These are phyloP conservation scores for Claviceps sp. DNA, from an alignment of 2,329 filamentous ascomycete genomes.

Conservation along the genomic window DNA sequence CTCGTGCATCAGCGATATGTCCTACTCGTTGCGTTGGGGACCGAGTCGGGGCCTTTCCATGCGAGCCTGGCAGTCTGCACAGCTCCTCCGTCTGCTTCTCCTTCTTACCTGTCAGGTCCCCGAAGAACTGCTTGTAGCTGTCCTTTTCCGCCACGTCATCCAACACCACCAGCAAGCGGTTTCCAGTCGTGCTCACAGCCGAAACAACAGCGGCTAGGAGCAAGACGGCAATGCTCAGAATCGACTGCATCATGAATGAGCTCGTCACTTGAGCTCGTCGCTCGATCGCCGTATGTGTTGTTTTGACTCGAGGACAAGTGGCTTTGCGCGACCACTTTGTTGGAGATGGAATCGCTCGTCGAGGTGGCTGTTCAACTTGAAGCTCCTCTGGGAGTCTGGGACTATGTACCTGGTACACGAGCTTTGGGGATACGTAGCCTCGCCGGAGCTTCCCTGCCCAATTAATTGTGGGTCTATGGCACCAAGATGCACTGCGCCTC, in stretches of 20 bases:
- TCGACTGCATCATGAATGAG: conserved; percentile 50
- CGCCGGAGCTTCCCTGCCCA: conserved; percentile 7
- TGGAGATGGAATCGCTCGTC: neutral
- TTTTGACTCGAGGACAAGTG: neutral
- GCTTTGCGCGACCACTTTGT: neutral
- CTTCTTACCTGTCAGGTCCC: conserved; percentile 52
- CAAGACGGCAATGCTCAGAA: conserved; percentile 56
- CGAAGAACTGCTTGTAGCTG: conserved; percentile 70
- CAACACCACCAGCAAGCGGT: conserved; percentile 70
- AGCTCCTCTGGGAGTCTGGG: neutral
- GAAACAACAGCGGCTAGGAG: conserved; percentile 52
- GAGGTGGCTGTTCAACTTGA: conserved; percentile 7
- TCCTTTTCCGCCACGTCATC: conserved; percentile 72
- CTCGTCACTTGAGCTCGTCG: neutral
- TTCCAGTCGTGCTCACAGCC: conserved; percentile 67
- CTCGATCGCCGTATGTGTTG: neutral
- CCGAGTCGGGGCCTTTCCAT: neutral
- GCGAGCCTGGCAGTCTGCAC: neutral
- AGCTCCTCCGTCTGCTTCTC: neutral
- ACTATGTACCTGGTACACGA: too few relatives aligned
- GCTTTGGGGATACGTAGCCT: conserved; percentile 25
- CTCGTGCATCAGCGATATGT: conserved; percentile 11
- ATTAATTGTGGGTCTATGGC: neutral
- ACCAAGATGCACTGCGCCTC: too few relatives aligned
- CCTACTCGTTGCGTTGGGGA: neutral